Evolutionary conservation across 352 stramenopile species (phyloP), one percentile per base, ranked within the genome.

Genomic region (Pythium sp.): DNA sequence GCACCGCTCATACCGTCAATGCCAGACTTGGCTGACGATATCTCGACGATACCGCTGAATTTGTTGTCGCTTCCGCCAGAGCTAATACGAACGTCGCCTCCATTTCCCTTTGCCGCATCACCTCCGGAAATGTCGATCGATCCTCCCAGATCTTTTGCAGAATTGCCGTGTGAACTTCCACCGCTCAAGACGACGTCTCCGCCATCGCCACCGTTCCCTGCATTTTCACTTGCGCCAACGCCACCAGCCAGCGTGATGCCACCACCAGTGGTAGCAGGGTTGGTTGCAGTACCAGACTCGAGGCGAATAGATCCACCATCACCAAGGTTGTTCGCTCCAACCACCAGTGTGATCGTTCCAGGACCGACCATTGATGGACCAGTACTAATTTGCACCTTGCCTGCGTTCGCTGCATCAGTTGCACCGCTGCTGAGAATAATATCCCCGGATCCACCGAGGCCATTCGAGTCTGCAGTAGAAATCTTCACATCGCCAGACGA

Each of bases 141-240:
- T 8, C 86, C 86, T n/a, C 75, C 86, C 59, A 34, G 41, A 66
- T 94, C 84, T 69, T 85, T 74, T 56, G 74, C 69, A 47, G 86
- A 84, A 32, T 73, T 70, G 60, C 86, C 86, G 26, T 80, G 64
- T 0, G 82, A 91, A 15, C 58, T 74, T n/a, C 86, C 86, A 59
- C 80, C 86, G 34, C 58, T 65, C 32, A 94, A 38, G 28, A 72
- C 63, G 47, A 92, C 72, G 41, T 73, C 63, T 30, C 86, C 86
- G 11, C 86, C 86, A 54, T 94, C 82, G 15, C 86, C 86, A 53
- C 86, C 86, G 49, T 94, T 83, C 26, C 83, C 86, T 66, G 82
- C 81, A 65, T 89, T 91, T 36, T 89, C 79, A 64, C 86, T 92
- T 53, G 74, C 72, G 30, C 86, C 86, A 32, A 71, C 73, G 5